Evolutionary conservation across 2,329 filamentous ascomycete genomes (phyloP), one percentile per base, ranked within the genome.

Genomic region (Neonectria ditissima): DNA sequence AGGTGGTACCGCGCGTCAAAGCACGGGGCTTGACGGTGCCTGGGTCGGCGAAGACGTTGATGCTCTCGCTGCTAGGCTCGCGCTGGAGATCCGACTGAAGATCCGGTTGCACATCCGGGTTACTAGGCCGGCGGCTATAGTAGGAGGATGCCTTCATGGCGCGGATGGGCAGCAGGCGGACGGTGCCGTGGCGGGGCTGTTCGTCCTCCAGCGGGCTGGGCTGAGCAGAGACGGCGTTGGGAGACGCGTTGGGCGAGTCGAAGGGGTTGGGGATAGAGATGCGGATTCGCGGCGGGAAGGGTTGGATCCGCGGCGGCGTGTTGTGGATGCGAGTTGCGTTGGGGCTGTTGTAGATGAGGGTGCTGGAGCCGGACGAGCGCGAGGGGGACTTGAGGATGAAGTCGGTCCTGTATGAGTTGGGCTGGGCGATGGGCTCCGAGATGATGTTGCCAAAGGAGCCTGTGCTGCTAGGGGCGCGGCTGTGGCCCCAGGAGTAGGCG

Each of bases 361-460:
- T 65, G 22, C 54, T 71, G 45, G 13, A 61, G 52, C 47, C 55
- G 41, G 55, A 63, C 61, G 13, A 65, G 39, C 14, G 48, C 26
- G 67, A 68, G 44, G 74, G 66, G 7, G 67, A 71, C 57, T 80
- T 81, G 71, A 81, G 83, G 43, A 84, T 82, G 69, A 88, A 88
- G 70, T 88, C 86, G 39, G 81, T 82, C 55, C 86, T 82, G 63
- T 83, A 78, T 39, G 76, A 75, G 69, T 80, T 77, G 22, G 77
- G 70, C 58, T 78, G 74, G 50, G 85, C 78, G 61, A 90, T 81
- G 63, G 89, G 81, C 70, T 89, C 83, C 65, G 85, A 88, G 69
- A 89, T 84, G 70, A 88, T 81, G 69, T 84, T 84, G 44, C 72
- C 68, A 44, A 73, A 69, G n/a, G 68, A 69, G 43, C 67, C 67